phyloP scores from a whole-genome alignment of 768 basidiomycete genomes.

The Cantharellus cinnabarinus region DNA sequence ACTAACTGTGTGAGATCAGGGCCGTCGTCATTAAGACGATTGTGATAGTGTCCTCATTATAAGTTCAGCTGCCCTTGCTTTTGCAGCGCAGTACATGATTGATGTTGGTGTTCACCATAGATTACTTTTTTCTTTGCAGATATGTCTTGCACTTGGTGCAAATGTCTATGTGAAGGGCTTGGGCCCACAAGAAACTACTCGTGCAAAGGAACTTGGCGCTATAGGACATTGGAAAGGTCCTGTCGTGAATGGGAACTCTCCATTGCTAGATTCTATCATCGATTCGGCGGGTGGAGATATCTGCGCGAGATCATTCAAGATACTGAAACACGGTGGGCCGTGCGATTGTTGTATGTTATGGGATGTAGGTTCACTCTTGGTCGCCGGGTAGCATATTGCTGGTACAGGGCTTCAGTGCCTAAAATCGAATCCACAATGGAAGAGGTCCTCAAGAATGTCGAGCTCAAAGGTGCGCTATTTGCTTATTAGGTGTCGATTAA shows the following conservation, averaged over 20 bases:
- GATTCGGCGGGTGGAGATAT: conserved; percentile 56
- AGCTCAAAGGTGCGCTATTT: conserved; percentile 35
- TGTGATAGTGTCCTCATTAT: conserved; percentile 49
- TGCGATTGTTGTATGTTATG: conserved; percentile 35
- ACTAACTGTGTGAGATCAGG: conserved; percentile 18
- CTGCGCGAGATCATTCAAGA: conserved; percentile 25
- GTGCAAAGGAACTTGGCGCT: conserved; percentile 47
- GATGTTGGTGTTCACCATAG: conserved; percentile 17
- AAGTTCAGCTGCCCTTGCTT: background rate
- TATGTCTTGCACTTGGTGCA: conserved; percentile 54
- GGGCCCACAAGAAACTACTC: conserved; percentile 42
- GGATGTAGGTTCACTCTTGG: conserved; percentile 25
- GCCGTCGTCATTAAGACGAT: conserved; percentile 44
- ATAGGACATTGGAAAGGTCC: conserved; percentile 31
- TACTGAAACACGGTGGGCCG: conserved; percentile 34
- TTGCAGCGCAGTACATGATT: background rate
- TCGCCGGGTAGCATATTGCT: too few species aligned
- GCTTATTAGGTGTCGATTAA: background rate
- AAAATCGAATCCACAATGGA: conserved; percentile 53
- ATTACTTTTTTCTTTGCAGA: conserved; percentile 58
- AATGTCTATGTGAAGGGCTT: conserved; percentile 71
- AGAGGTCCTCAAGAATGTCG: conserved; percentile 53
- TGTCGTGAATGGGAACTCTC: conserved; percentile 17
- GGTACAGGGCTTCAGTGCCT: conserved; percentile 36
- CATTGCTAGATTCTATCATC: conserved; percentile 36